phyloP scores from a whole-genome alignment of 139 green algal genomes.

The Asterochloris sp. region DNA sequence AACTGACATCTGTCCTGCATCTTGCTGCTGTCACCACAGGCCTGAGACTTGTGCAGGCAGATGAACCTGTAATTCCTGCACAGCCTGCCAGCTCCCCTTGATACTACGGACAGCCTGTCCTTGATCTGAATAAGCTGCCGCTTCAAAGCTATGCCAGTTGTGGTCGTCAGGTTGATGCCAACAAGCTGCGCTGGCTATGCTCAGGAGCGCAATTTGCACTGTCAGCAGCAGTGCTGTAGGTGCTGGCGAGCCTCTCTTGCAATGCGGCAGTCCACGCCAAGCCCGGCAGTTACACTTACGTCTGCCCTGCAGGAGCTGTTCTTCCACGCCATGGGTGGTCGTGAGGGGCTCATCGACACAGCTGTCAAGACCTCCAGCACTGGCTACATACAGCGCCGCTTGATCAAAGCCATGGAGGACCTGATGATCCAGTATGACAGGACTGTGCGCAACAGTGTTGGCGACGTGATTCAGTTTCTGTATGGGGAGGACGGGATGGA shows the following conservation, averaged over 20 bases:
- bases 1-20: too few species aligned
- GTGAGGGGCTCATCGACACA: conserved; percentile 99
- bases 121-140: too few species aligned
- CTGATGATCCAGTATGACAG: conserved; percentile 95
- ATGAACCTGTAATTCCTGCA: too few species aligned
- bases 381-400: conserved; percentile 84
- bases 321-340: conserved; percentile 99
- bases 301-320: conserved; percentile 89
- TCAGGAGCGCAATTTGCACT: not conserved
- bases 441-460: conserved; percentile 88
- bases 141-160: too few species aligned
- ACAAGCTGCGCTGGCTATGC: not conserved
- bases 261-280: not conserved
- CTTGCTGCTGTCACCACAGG: too few species aligned
- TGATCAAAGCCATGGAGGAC: conserved; percentile 99
- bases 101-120: too few species aligned
- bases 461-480: conserved; percentile 95
- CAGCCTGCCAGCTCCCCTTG: too few species aligned
- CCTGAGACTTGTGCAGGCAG: too few species aligned
- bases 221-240: not conserved
- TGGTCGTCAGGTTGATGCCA: too few species aligned
- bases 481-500: conserved; percentile 99
- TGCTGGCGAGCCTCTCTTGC: not conserved
- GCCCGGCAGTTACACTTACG: not conserved
- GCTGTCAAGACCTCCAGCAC: conserved; percentile 95